Evolutionary conservation across 163 green algal species (phyloP).

Genomic region (Botryococcus braunii): DNA sequence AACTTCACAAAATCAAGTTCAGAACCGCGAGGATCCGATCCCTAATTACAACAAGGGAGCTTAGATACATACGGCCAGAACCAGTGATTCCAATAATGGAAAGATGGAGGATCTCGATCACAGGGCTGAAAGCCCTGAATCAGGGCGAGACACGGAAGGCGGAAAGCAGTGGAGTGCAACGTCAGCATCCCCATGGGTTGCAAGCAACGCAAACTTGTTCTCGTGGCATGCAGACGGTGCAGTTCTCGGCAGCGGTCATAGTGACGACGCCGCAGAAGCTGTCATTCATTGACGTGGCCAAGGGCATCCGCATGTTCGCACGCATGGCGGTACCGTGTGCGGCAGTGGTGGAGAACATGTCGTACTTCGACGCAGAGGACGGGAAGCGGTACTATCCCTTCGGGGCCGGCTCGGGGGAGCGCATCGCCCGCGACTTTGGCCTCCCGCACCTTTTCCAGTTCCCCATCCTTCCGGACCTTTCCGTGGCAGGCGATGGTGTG

Average conservation of each 20-base stretch:
- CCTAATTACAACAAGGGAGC: no score
- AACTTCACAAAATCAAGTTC: no score
- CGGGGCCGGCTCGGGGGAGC: slow-evolving; percentile 58
- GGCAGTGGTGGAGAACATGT: slow-evolving; percentile 98
- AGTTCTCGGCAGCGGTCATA: slow-evolving; percentile 90
- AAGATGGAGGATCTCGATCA: no score
- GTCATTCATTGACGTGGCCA: slow-evolving; percentile 92
- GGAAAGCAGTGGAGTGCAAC: no score
- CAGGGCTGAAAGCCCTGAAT: no score
- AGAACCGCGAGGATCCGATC: no score
- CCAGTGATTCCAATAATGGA: no score
- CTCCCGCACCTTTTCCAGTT: slow-evolving; percentile 88
- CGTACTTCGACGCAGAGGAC: slow-evolving; percentile 85
- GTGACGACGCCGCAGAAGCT: slow-evolving; percentile 95
- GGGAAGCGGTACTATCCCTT: slow-evolving; percentile 75
- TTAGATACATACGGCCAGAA: no score
- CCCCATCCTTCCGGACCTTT: slow-evolving; percentile 86
- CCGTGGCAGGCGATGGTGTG: slow-evolving; percentile 74
- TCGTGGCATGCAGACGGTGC: slow-evolving; percentile 61
- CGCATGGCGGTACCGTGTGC: slow-evolving; percentile 88
- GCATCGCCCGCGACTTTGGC: slow-evolving; percentile 81
- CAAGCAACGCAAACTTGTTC: not conserved
- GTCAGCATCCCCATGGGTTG: not conserved
- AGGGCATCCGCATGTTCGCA: slow-evolving; percentile 96
- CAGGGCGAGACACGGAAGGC: no score